Conservation (phyloP, 768 basidiomycete species). For the Tephrocybe sp. region DNA sequence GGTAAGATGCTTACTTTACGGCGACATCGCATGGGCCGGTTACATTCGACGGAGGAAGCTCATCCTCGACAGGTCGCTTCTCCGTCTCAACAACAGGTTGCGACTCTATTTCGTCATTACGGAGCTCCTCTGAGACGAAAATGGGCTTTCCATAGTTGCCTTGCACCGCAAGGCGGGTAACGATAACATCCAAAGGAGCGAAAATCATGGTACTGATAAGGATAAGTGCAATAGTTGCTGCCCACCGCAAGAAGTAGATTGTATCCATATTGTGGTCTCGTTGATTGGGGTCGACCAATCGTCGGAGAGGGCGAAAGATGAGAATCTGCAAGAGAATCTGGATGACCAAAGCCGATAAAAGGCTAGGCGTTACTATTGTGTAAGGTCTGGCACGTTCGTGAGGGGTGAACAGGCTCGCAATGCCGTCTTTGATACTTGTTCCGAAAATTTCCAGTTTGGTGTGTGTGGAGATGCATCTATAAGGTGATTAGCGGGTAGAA, state of each 20-base stretch:
- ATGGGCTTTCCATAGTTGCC: constrained; percentile 10
- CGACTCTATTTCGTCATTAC: not conserved
- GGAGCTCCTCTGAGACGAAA: not conserved
- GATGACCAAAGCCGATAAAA: constrained; percentile 42
- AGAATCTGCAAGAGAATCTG: constrained; percentile 33
- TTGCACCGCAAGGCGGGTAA: constrained; percentile 25
- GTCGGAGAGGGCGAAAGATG: constrained; percentile 29
- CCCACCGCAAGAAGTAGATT: not conserved
- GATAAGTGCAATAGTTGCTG: constrained; percentile 5
- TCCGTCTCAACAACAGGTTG: no score
- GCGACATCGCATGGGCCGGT: no score
- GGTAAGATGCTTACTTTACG: constrained; percentile 12
- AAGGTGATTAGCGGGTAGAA: not conserved
- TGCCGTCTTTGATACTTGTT: constrained; percentile 39
- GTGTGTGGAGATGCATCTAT: constrained; percentile 51
- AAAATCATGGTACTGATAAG: constrained; percentile 17
- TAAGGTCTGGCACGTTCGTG: constrained; percentile 62
- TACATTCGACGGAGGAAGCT: no score
- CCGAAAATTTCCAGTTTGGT: constrained; percentile 50
- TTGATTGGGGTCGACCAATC: not conserved
- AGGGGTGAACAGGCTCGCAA: constrained; percentile 54
- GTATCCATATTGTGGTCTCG: not conserved
- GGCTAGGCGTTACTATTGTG: constrained; percentile 55
- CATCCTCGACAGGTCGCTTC: no score
- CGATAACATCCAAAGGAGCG: constrained; percentile 26